Evolutionary conservation across 1,284 basidiomycete species (phyloP), one percentile per base, ranked within the genome.

Genomic region (Erythrobasidium hasegawianum): DNA sequence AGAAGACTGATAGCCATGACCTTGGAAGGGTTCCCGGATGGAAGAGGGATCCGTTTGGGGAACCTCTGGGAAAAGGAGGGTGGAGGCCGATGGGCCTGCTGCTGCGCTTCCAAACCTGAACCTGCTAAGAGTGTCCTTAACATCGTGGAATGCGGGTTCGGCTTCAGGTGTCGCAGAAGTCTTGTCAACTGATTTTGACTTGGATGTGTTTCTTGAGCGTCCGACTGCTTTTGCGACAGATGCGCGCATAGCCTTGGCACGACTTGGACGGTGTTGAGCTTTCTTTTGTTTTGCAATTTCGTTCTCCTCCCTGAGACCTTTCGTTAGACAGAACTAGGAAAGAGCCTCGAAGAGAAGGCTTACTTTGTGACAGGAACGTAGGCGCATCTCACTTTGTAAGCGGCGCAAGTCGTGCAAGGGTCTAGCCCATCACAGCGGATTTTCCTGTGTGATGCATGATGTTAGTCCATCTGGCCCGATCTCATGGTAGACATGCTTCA

Each of bases 301-400:
- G 29, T 65, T 65, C 29, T 65, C 62, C 38, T 65, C 62, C 20
- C 62, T 65, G 56, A 38, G n/a, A n/a, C n/a, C n/a, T n/a, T n/a
- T n/a, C n/a, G n/a, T n/a, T n/a, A n/a, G n/a, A n/a, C n/a, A n/a
- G n/a, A n/a, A n/a, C n/a, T 22, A 8, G 20, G 20, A 10, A n/a
- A n/a, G 10, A n/a, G 40, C 40, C 11, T n/a, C 10, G 40, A 11
- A n/a, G n/a, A 41, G 40, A n/a, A 20, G 47, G 47, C 47, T 14
- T 11, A 10, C 11, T 13, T 10, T 10, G 13, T 50, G 47, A 20
- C 20, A 10, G 22, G 47, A 11, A 50, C 13, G 13, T 10, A 50
- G 20, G 10, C 47, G 22, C 18, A 47, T 10, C 59, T 38, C 18
- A 65, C 62, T 57, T 57, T 7, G 62, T 57, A 2, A 65, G 45